phyloP scores from a whole-genome alignment of 192 early-diverging fungal species.

The Linnemannia elongata region DNA sequence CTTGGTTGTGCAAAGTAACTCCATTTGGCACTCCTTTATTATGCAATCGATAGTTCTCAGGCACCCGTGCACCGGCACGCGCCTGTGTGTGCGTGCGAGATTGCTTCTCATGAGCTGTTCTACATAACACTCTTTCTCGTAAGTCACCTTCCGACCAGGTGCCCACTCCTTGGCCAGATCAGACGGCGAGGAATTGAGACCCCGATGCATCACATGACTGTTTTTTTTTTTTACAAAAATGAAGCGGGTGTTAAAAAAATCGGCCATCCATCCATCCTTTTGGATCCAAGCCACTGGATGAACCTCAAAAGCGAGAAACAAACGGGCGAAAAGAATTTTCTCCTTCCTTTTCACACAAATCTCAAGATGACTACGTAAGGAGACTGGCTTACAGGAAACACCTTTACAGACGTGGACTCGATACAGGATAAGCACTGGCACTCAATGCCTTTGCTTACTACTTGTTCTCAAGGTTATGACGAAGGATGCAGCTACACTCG shows the following conservation, averaged over 20 bases:
- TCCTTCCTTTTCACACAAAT: slow-evolving; percentile 56
- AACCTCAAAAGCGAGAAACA: slow-evolving; percentile 25
- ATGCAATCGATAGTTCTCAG: neutral
- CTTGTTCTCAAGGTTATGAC: slow-evolving; percentile 45
- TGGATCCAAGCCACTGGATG: slow-evolving; percentile 19
- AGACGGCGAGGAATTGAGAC: neutral
- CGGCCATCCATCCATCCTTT: neutral
- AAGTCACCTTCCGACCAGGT: too few species aligned
- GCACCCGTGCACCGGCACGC: neutral
- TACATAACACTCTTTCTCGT: neutral
- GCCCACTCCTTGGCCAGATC: too few species aligned
- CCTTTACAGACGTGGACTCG: slow-evolving; percentile 32
- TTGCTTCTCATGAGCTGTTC: neutral
- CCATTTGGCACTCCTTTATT: too few species aligned
- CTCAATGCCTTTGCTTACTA: slow-evolving; percentile 5
- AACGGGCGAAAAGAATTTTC: slow-evolving; percentile 47
- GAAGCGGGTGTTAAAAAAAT: neutral
- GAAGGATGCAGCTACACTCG: neutral
- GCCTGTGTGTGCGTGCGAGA: neutral
- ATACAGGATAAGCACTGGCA: slow-evolving; percentile 31
- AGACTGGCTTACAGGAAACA: slow-evolving; percentile 21
- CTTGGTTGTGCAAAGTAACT: neutral
- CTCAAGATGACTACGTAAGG: slow-evolving; percentile 62
- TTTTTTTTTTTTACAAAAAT: too few species aligned
- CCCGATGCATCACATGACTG: neutral